Evolutionary conservation across 1,284 basidiomycete genomes (phyloP), one percentile per base, ranked within the genome.

Genomic region (Vanrija pseudolonga): DNA sequence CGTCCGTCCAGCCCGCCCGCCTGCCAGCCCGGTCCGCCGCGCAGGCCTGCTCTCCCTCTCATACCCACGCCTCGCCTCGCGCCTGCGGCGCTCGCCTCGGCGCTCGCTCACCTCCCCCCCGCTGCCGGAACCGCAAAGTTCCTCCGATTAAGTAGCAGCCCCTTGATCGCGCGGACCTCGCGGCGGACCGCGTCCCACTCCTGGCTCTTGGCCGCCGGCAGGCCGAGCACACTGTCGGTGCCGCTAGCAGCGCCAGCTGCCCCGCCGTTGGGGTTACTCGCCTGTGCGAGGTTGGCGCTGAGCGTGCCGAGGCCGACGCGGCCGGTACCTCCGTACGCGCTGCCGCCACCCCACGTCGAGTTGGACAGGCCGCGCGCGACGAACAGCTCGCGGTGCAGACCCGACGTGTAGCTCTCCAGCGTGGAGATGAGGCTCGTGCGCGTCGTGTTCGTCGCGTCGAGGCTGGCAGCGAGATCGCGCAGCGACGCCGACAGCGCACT

Each of bases 111-210:
- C 14, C 32, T 12, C 14, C 12, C 32, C 2, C 32, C 32, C 4
- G 12, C 32, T 18, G 50, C 9, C n/a, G 53, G 47, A 17, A 50
- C 38, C 28, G 53, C 50, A 55, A 70, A 70, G 53, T 65, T 64
- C 48, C 69, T 68, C 55, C 75, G 56, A 52, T 71, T 74, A 49
- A 77, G 60, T 50, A 77, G 59, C 37, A 76, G 45, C n/a, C 75
- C 75, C 60, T 77, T 76, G 53, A 77, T 66, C 8, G 67, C 70
- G 49, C 75, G 65, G 17, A 77, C 62, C 54, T 77, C 75, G 53
- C 71, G 72, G 47, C 72, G 64, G 24, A 72, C 67, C 26, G 61
- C 63, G 55, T 77, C 74, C 70, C 71, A 74, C 55, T 72, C 69
- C 49, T 69, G 67, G n/a, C 60, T 57, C 24, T 59, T 57, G 15